Evolutionary conservation across 257 asterid genomes (phyloP), one percentile per base, ranked within the genome.

Genomic region (Mentha longifolia): DNA sequence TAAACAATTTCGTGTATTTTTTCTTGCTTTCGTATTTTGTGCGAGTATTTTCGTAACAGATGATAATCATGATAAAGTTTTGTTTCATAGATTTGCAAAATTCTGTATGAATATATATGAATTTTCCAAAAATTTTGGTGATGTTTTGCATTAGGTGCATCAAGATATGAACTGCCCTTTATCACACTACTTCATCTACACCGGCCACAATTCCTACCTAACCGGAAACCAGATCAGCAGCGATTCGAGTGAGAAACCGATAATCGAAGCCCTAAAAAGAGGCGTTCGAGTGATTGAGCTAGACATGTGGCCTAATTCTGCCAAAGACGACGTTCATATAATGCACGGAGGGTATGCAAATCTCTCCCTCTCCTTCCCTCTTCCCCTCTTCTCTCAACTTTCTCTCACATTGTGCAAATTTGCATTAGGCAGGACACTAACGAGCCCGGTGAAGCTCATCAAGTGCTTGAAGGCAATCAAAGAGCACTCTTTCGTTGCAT

Each of bases 251-350:
- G 96, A 88, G 17, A 68, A 72, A 28, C 96, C 98, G 0, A 80
- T 92, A 8, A 83, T 89, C 4, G 84, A 89, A 17, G 95, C 98
- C 5, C 70, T 92, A 14, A 75, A 68, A 60, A 68, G 80, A 76
- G 98, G 98, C 3, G 96, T 89, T 3, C 77, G 98, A 3, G 98
- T 88, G 5, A 81, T 92, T 60, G 96, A 92, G 55, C 67, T 92
- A 10, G 98, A 89, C 68, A 86, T 92, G 89, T 92, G 98, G 98
- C 96, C 98, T 0, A 92, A 86, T 69, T 77, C 96, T 31, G 31
- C 85, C 17, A 89, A 89, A 69, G 96, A 89, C 42, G 79, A 89
- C 51, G 72, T 92, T 2, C 76, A 88, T 75, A 79, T 92, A 78
- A 81, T 84, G 87, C 98, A 92, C 64, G 96, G 98, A 70, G 88